These are phyloP conservation scores for Posidonia australis DNA, from an alignment of 106 monocot genomes.

Conservation along the genomic window DNA sequence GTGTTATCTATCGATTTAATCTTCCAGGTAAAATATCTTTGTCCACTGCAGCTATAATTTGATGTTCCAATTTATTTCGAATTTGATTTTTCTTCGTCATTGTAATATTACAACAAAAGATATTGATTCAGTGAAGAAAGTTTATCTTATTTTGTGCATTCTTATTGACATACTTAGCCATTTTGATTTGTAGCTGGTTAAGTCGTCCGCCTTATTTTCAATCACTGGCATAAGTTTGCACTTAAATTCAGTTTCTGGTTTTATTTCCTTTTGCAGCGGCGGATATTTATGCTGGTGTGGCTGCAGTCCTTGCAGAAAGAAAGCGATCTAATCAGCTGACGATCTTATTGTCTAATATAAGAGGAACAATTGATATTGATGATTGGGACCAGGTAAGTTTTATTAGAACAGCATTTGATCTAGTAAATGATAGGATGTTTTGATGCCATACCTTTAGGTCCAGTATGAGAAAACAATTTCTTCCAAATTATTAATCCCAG, in stretches of 20 bases:
- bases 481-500: no score
- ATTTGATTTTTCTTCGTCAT: not conserved
- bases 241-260: not conserved
- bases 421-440: no score
- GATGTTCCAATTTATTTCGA: not conserved
- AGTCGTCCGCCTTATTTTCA: not conserved
- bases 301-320: slow-evolving; percentile 75
- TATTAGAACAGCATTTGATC: no score
- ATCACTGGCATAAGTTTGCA: not conserved
- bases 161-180: not conserved
- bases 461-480: no score
- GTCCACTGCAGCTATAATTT: not conserved
- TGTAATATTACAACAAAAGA: not conserved
- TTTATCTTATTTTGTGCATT: not conserved
- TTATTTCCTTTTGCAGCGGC: slow-evolving; percentile 44
- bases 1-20: slow-evolving; percentile 67
- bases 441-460: no score
- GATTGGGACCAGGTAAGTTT: slow-evolving; percentile 89
- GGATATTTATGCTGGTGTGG: slow-evolving; percentile 91
- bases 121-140: not conserved
- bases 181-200: not conserved
- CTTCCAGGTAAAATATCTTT: slow-evolving; percentile 56
- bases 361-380: slow-evolving; percentile 62
- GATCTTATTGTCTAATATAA: slow-evolving; percentile 77
- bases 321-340: slow-evolving; percentile 76